Percentiles rank a stretch among this genome's conserved stretches.
Evolutionary conservation across 495 filamentous ascomycete species (phyloP).

Genomic region (Penicilliopsis zonata): DNA sequence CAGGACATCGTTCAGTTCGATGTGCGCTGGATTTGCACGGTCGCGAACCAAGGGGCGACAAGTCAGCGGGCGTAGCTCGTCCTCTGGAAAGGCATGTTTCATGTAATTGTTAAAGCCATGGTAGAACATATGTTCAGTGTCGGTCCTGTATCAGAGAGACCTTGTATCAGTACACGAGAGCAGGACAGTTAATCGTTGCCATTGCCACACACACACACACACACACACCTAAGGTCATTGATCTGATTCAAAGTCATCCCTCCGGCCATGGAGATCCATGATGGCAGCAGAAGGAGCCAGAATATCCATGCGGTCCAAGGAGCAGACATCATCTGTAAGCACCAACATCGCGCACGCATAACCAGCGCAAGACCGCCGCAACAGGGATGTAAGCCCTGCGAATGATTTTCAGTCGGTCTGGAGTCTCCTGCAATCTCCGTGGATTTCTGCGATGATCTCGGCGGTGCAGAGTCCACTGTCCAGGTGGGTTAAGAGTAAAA

Average conservation of each 20-base stretch:
- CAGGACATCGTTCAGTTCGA: slow-evolving; percentile 88
- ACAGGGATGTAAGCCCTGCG: slow-evolving; percentile 15
- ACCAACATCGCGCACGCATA: slow-evolving; percentile 36
- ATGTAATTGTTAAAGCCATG: slow-evolving; percentile 97
- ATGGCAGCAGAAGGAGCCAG: slow-evolving; percentile 27
- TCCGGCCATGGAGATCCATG: slow-evolving; percentile 27
- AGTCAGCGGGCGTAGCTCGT: slow-evolving; percentile 83
- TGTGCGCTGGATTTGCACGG: slow-evolving; percentile 61
- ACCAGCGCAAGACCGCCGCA: slow-evolving; percentile 17
- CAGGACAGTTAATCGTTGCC: not conserved
- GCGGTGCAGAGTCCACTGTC: no score
- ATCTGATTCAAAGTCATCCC: slow-evolving; percentile 30
- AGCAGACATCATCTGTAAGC: slow-evolving; percentile 25
- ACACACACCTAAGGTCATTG: slow-evolving; percentile 29
- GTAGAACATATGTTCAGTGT: slow-evolving; percentile 89
- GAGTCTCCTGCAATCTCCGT: no score
- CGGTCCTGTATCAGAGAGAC: slow-evolving; percentile 33
- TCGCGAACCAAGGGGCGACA: slow-evolving; percentile 78
- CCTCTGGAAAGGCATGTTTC: slow-evolving; percentile 86
- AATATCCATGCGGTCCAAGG: slow-evolving; percentile 22
- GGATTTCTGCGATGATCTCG: no score
- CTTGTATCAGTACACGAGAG: not conserved
- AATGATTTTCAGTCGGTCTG: slow-evolving; percentile 1
- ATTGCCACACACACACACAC: no score
- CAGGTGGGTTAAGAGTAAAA: no score